Evolutionary conservation across 2,329 filamentous ascomycete genomes (phyloP).

Genomic region (Xylaria sp.): DNA sequence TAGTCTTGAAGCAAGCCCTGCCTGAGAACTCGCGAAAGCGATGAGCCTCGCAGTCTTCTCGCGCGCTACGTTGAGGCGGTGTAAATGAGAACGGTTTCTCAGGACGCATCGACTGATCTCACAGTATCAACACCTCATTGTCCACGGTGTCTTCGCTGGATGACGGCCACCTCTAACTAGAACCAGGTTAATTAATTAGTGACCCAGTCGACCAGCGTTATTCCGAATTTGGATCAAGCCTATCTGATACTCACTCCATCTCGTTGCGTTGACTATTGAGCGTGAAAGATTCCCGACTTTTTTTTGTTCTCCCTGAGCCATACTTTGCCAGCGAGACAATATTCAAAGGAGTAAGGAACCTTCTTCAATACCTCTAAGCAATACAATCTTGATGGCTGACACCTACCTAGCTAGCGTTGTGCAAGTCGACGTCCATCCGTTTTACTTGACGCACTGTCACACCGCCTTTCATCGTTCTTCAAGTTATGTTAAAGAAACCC

Average conservation of each 20-base stretch:
- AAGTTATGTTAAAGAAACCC: conserved; percentile 6
- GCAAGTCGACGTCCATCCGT: not conserved
- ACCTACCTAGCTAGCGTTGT: not conserved
- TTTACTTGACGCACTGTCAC: conserved; percentile 4
- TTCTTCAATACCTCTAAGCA: not conserved
- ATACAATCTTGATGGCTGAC: not conserved
- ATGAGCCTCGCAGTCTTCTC: not conserved
- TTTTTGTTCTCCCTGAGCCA: not conserved
- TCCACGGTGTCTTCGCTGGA: not conserved
- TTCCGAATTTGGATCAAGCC: not conserved
- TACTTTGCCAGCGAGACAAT: not conserved
- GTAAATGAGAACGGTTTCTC: not conserved
- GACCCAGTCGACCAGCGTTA: not conserved
- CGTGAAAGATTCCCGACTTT: not conserved
- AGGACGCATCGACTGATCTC: not conserved
- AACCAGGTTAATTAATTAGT: not conserved
- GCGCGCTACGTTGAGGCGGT: conserved; percentile 7
- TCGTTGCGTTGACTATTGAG: not conserved
- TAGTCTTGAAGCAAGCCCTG: not conserved
- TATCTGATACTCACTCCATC: not conserved
- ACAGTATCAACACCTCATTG: conserved; percentile 4
- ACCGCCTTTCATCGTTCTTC: conserved; percentile 22
- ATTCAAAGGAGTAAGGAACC: not conserved
- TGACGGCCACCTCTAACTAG: not conserved
- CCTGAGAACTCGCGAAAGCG: not conserved